Base-by-base conservation (phyloP, 768 basidiomycete species). In the Dacryopinax primogenitus region DNA sequence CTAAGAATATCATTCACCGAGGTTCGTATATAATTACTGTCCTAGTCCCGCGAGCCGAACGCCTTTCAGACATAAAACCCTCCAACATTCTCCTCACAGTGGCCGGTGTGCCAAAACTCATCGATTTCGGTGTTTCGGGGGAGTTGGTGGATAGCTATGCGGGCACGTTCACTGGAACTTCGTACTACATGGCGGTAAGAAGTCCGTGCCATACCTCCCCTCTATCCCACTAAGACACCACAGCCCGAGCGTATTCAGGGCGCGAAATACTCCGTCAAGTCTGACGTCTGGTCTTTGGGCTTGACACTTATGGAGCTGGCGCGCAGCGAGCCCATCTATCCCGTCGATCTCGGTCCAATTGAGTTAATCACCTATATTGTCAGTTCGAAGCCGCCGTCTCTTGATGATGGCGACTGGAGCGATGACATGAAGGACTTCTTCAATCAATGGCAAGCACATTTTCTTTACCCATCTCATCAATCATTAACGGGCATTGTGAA, bases 261-360 rank as follows among this genome's bases (percentile, higher is more conserved):
- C 3, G 83, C 87, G 64, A 85, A 88, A 69, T 99, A 96, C 74
- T 90, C 90, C 33, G 95, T 96, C 71, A 86, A 91, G 65, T 91
- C 94, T 36, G 94, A 99, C 73, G 94, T 99, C 26, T 99, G 96
- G 96, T 97, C 94, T 0, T 88, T 92, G 15, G 96, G 95, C 26
- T 87, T 99, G 47, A 90, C 93, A 0, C 81, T 99, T 34, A 82
- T 98, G 69, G 96, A 98, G 76, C 83, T 99, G 26, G 89, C 94
- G 3, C 84, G 90, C 72, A 96, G 95, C 71, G 84, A 88, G 41
- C 97, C 96, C 80, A 96, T 96, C 11, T 98, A 96, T 78, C 89
- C 93, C 1, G 84, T 82, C 36, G 92, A 96, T 72, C 80, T 96
- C 32, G 86, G 90, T 3, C 86, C 91, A n/a, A 95, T 98, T 74